Conservation (phyloP, 768 basidiomycete species). For the Clavulina sp. region DNA sequence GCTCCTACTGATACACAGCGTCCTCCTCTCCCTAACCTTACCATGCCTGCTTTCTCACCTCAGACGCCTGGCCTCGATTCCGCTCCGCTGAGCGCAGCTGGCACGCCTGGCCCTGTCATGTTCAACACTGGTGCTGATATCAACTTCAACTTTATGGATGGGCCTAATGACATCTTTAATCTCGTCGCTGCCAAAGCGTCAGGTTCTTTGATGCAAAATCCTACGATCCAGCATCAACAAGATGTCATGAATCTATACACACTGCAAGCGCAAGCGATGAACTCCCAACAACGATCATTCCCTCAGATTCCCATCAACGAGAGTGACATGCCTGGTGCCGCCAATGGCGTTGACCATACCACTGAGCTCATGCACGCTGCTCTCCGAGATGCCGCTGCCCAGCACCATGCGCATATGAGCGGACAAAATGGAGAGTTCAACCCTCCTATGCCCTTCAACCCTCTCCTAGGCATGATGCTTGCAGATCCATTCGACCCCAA, state of each 20-base stretch:
- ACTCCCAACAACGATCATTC: background rate
- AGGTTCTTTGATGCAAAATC: background rate
- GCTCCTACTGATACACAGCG: background rate
- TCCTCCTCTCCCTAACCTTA: too few species aligned
- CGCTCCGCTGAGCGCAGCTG: background rate
- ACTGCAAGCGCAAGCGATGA: background rate
- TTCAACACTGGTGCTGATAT: background rate
- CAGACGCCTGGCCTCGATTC: too few species aligned
- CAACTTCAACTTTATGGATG: background rate
- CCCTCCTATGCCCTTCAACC: background rate
- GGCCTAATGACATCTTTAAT: background rate
- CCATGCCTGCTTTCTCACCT: too few species aligned
- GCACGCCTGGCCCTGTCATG: background rate
- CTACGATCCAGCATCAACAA: background rate
- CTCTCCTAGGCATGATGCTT: background rate
- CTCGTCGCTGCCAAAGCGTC: background rate
- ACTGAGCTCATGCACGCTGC: background rate
- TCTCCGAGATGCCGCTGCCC: background rate
- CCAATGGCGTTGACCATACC: background rate
- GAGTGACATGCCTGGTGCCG: background rate
- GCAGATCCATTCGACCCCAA: background rate
- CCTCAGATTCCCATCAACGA: background rate
- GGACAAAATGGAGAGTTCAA: too few species aligned
- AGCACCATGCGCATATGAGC: too few species aligned
- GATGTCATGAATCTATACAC: background rate